Conservation (phyloP, 129 eudicot genomes). For the Rutidosis leptorrhynchoides region DNA sequence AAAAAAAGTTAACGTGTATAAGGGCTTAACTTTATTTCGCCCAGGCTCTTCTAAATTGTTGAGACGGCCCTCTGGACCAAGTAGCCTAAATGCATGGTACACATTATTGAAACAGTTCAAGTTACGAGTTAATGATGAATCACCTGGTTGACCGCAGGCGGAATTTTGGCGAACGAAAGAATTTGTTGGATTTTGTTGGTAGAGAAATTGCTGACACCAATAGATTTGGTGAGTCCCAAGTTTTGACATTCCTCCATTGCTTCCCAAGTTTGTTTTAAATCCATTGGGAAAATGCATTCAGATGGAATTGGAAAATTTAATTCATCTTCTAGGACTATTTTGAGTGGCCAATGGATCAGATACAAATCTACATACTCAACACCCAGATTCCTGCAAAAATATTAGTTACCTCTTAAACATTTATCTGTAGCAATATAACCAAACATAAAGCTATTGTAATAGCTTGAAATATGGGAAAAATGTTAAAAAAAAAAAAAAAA, state of each 20-base stretch:
- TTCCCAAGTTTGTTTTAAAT: background rate
- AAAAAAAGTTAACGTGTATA: too few relatives aligned
- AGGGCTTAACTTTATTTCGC: too few relatives aligned
- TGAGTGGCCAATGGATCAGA: conserved; percentile 15
- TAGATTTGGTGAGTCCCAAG: conserved; percentile 13
- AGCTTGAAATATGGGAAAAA: too few relatives aligned
- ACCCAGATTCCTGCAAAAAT: conserved; percentile 13
- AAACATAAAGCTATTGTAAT: too few relatives aligned
- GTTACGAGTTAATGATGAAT: background rate
- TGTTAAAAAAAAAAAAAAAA: too few relatives aligned
- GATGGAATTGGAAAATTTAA: background rate
- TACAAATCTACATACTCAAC: conserved; percentile 23
- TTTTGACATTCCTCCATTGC: conserved; percentile 22
- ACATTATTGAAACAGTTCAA: background rate
- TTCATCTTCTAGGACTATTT: background rate
- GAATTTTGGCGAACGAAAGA: conserved; percentile 15
- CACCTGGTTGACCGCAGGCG: conserved; percentile 21
- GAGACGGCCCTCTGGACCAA: too few relatives aligned
- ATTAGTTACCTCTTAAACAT: background rate
- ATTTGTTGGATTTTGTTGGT: background rate
- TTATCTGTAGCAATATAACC: too few relatives aligned
- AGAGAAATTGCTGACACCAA: conserved; percentile 21
- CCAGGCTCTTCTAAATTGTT: too few relatives aligned
- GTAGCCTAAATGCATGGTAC: too few relatives aligned
- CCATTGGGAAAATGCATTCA: conserved; percentile 1